Percentiles rank a stretch among this genome's conserved stretches.
Conservation (phyloP, 352 stramenopile genomes). For the Pythium utonaiense region DNA sequence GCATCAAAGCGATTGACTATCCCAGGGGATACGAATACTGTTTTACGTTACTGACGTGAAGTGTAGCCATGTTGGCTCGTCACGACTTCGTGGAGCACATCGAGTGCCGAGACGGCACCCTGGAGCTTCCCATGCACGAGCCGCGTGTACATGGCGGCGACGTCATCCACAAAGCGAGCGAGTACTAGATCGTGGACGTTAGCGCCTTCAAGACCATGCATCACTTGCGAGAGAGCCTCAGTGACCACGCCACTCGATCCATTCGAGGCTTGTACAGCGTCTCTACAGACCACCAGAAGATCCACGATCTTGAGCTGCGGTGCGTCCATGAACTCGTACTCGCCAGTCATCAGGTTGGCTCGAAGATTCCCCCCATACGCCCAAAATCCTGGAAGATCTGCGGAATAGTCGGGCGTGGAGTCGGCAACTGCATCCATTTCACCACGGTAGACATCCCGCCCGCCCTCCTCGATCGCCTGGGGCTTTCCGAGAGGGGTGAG, state of each 20-base stretch:
- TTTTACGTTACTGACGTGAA: background rate
- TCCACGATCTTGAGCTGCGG: slow-evolving; percentile 5
- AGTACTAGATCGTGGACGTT: slow-evolving; percentile 30
- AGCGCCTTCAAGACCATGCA: slow-evolving; percentile 27
- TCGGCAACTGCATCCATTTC: slow-evolving; percentile 37
- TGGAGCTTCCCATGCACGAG: slow-evolving; percentile 17
- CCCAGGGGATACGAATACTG: background rate
- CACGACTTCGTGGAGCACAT: slow-evolving; percentile 33
- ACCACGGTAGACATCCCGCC: slow-evolving; percentile 27
- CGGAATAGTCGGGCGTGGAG: slow-evolving; percentile 25
- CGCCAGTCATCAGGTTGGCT: slow-evolving; percentile 32
- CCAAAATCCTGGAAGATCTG: slow-evolving; percentile 29
- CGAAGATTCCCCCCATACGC: slow-evolving; percentile 35
- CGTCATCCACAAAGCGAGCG: slow-evolving; percentile 38
- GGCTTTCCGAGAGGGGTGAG: slow-evolving; percentile 32
- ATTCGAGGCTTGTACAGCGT: background rate
- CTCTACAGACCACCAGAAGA: background rate
- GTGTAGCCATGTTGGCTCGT: background rate
- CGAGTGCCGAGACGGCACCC: slow-evolving; percentile 11
- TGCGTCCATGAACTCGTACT: slow-evolving; percentile 52
- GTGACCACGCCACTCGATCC: slow-evolving; percentile 16
- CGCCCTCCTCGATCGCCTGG: background rate
- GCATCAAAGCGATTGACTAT: background rate
- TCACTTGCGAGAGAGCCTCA: slow-evolving; percentile 18
- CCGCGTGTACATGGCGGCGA: slow-evolving; percentile 41